These are phyloP conservation scores for Nissolia schottii DNA, from an alignment of 306 rosid genomes.

Conservation along the genomic window DNA sequence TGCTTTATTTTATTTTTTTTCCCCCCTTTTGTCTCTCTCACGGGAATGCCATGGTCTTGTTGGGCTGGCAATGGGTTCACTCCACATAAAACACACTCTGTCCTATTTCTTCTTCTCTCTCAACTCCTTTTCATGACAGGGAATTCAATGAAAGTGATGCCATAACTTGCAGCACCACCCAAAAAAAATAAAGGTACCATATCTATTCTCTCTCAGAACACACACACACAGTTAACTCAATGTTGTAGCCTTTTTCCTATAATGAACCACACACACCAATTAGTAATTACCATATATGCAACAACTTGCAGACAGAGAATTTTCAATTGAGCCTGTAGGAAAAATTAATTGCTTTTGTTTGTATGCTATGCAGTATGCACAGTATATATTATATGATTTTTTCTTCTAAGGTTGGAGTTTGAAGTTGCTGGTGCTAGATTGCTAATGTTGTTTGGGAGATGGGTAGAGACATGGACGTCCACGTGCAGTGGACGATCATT, in stretches of 20 bases:
- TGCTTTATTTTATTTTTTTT: constrained; percentile 32
- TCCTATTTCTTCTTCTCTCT: constrained; percentile 43
- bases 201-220: constrained; percentile 17
- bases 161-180: constrained; percentile 33
- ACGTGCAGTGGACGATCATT: constrained; percentile 70
- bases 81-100: constrained; percentile 49
- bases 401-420: constrained; percentile 33
- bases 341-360: constrained; percentile 34
- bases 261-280: constrained; percentile 12
- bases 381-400: constrained; percentile 25
- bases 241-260: background rate
- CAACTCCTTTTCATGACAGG: constrained; percentile 54
- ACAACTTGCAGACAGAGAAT: constrained; percentile 18
- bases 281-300: constrained; percentile 12
- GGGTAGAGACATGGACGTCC: constrained; percentile 49
- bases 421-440: constrained; percentile 51
- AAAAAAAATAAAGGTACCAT: background rate
- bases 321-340: background rate
- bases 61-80: constrained; percentile 77
- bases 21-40: constrained; percentile 66
- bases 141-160: constrained; percentile 53
- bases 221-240: background rate
- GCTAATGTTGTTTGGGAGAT: constrained; percentile 44
- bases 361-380: constrained; percentile 4
- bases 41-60: constrained; percentile 83